phyloP scores from a whole-genome alignment of 2,329 filamentous ascomycete species.

The Geosmithia flava region DNA sequence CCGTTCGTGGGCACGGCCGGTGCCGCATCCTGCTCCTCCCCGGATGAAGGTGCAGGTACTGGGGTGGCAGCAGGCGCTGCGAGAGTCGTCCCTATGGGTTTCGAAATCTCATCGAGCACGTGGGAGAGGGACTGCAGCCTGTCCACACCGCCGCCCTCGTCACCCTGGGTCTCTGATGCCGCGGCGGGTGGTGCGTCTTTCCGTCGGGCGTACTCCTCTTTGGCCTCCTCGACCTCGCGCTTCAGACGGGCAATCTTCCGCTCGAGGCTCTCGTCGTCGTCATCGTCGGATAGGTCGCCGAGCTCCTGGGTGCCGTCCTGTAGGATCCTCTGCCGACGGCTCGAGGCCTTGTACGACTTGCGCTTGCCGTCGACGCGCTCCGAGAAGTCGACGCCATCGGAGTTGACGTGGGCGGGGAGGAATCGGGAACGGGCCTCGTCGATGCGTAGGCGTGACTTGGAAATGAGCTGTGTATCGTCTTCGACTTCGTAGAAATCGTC shows the following conservation, averaged over 20 bases:
- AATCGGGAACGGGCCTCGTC: slow-evolving; percentile 74
- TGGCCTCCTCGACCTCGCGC: slow-evolving; percentile 69
- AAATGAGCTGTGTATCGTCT: slow-evolving; percentile 56
- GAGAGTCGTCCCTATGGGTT: slow-evolving; percentile 6
- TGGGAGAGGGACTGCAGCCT: slow-evolving; percentile 55
- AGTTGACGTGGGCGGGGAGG: slow-evolving; percentile 61
- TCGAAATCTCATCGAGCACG: slow-evolving; percentile 54
- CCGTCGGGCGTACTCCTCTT: slow-evolving; percentile 46
- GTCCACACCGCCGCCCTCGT: slow-evolving; percentile 10
- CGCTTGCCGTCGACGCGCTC: slow-evolving; percentile 75
- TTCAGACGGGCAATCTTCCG: slow-evolving; percentile 71
- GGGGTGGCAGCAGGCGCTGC: not conserved
- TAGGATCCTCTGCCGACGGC: slow-evolving; percentile 49
- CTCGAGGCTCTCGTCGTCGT: slow-evolving; percentile 62
- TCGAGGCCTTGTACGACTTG: slow-evolving; percentile 71
- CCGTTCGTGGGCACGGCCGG: not conserved
- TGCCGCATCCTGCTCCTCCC: not conserved
- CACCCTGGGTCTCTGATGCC: slow-evolving; percentile 29
- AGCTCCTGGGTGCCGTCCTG: slow-evolving; percentile 54
- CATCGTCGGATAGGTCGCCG: slow-evolving; percentile 67
- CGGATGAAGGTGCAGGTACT: not conserved
- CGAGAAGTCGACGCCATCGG: slow-evolving; percentile 73
- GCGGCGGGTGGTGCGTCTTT: slow-evolving; percentile 31
- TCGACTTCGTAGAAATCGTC: slow-evolving; percentile 52
- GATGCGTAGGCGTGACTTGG: slow-evolving; percentile 62